Base-by-base conservation (phyloP, 1,284 basidiomycete genomes). In the Malassezia globosa region DNA sequence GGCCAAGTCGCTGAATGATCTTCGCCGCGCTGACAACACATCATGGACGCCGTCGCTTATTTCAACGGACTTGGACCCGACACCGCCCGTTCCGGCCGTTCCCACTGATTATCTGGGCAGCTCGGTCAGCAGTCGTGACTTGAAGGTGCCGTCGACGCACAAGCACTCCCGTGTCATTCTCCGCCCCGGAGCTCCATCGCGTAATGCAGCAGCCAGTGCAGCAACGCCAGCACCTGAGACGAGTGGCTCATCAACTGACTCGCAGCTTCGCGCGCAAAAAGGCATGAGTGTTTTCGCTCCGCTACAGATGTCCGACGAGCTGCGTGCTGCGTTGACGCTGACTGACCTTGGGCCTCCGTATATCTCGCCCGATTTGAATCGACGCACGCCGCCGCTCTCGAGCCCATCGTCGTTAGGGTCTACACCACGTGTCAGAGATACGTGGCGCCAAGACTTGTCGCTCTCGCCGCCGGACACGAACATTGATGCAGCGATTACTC, bases 251-350 rank as follows among this genome's bases (percentile, higher is more conserved):
- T 31, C 29, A 16, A 3, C 11, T 16, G 29, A 31, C 29, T n/a
- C n/a, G n/a, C n/a, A n/a, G n/a, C 39, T 29, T 14, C 48, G 41
- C 24, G 26, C 37, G 11, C 25, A 51, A 16, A 45, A 46, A 26
- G 48, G 48, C 22, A 51, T 41, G 48, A 46, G 48, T 19, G 48
- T 51, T n/a, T 51, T 51, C 36, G 42, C 48, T 5, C 48, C 48
- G 23, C 42, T 51, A 33, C 48, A 51, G 31, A 23, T 51, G 13
- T 40, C 36, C 21, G 22, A 45, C 7, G 43, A 51, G 19, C 37
- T 51, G n/a, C 27, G 24, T 1, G 26, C 31, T 6, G 35, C 35
- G 34, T 29, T 45, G 31, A 37, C 42, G 13, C 31, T 45, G 23
- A 18, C 26, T 18, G 42, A 37, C 18, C 8, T 43, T 14, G 25